phyloP scores from a whole-genome alignment of 2,329 filamentous ascomycete genomes.

The Fusarium buxicola region DNA sequence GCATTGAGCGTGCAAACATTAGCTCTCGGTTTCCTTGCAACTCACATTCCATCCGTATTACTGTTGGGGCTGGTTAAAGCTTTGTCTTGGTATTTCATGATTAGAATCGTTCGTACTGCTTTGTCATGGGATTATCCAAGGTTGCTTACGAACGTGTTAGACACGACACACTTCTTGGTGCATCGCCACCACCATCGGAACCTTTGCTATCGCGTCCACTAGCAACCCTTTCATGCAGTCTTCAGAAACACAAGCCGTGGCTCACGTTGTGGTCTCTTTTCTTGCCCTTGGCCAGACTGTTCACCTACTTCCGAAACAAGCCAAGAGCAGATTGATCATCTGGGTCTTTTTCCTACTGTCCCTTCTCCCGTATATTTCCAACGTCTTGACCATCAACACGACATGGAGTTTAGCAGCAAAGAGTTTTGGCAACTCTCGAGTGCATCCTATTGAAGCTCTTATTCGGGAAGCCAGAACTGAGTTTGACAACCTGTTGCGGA shows the following conservation, averaged over 20 bases:
- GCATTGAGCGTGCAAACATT: constrained; percentile 33
- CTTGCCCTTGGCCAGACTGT: constrained; percentile 50
- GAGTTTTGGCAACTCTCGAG: constrained; percentile 4
- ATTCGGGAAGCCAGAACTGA: constrained; percentile 41
- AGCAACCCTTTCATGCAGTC: constrained; percentile 45
- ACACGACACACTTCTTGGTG: constrained; percentile 49
- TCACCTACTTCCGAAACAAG: constrained; percentile 47
- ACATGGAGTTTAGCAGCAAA: constrained; percentile 16
- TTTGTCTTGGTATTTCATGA: constrained; percentile 51
- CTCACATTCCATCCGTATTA: constrained; percentile 26
- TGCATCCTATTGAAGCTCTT: constrained; percentile 54
- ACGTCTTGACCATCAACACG: constrained; percentile 41
- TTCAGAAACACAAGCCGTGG: constrained; percentile 43
- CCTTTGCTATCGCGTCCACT: constrained; percentile 49
- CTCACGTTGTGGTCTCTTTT: constrained; percentile 45
- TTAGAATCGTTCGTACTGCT: constrained; percentile 46
- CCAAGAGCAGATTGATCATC: constrained; percentile 42
- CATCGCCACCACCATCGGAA: constrained; percentile 44
- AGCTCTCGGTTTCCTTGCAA: constrained; percentile 41
- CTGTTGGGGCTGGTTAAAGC: constrained; percentile 48
- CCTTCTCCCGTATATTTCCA: constrained; percentile 48
- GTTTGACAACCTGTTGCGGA: constrained; percentile 49
- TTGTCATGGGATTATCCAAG: rapidly evolving
- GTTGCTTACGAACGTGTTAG: constrained; percentile 30
- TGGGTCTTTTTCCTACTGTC: constrained; percentile 50